Evolutionary conservation across 345 rosid genomes (phyloP).

Genomic region (Alliaria petiolata): DNA sequence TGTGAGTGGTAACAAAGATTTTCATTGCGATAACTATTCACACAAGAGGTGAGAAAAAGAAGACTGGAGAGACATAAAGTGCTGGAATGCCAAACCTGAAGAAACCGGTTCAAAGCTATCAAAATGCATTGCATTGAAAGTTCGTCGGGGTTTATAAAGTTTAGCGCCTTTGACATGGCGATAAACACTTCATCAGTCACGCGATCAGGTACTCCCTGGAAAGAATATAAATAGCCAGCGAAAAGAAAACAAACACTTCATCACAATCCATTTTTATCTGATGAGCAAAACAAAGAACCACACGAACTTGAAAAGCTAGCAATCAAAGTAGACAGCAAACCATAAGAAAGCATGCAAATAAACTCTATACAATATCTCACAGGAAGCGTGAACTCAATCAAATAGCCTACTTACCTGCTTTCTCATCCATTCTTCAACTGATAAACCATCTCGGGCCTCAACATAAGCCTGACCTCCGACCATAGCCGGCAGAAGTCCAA

Average conservation of each 20-base stretch:
- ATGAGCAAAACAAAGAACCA: not conserved
- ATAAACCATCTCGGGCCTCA: constrained; percentile 88
- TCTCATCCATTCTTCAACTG: constrained; percentile 84
- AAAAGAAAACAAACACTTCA: not conserved
- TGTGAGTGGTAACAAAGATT: too few species aligned
- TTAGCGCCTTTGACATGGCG: constrained; percentile 97
- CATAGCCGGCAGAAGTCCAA: constrained; percentile 94
- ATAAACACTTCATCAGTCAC: constrained; percentile 92
- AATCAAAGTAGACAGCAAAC: not conserved
- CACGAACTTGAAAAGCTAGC: not conserved
- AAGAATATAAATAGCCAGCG: not conserved
- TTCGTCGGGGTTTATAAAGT: constrained; percentile 92
- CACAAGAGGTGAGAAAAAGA: too few species aligned
- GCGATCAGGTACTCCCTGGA: constrained; percentile 85
- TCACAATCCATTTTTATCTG: not conserved
- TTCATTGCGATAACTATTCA: too few species aligned
- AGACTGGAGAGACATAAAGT: too few species aligned
- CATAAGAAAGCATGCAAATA: not conserved
- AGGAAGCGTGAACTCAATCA: not conserved
- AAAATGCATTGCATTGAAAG: constrained; percentile 93
- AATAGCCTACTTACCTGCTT: constrained; percentile 54
- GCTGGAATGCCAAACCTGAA: constrained; percentile 88
- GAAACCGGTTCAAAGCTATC: constrained; percentile 91
- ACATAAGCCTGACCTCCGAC: constrained; percentile 91
- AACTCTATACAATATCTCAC: not conserved